Conservation (phyloP, 225 moss, liverwort and hornwort genomes). For the Straminergon stramineum region DNA sequence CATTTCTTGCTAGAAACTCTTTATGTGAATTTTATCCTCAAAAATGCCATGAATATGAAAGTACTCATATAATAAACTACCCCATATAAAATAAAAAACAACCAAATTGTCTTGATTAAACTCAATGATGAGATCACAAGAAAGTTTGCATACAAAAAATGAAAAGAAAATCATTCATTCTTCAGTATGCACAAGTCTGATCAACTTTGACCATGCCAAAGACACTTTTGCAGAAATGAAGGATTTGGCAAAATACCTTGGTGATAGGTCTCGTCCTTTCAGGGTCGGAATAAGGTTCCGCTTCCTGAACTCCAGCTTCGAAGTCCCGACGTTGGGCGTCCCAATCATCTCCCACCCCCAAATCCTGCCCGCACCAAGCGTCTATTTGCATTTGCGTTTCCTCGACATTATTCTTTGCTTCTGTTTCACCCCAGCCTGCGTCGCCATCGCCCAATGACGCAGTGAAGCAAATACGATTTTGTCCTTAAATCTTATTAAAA, state of each 20-base stretch:
- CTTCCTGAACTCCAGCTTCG: background rate
- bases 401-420: background rate
- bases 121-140: background rate
- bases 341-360: background rate
- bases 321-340: background rate
- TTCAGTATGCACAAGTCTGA: background rate
- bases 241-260: background rate
- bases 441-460: background rate
- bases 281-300: background rate
- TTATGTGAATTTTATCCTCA: too few species aligned
- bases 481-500: background rate
- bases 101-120: background rate
- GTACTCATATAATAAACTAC: background rate
- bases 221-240: background rate
- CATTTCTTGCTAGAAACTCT: too few species aligned
- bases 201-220: background rate
- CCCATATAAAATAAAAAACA: too few species aligned
- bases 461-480: background rate
- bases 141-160: background rate
- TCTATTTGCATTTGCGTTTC: background rate
- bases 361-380: background rate
- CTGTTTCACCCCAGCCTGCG: background rate
- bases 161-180: background rate
- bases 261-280: too few species aligned
- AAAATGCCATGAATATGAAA: too few species aligned